Percentiles rank a stretch among this genome's conserved stretches.
Conservation (phyloP, 1,139 yeast species). For the Magnusiomyces tetraspermus region DNA sequence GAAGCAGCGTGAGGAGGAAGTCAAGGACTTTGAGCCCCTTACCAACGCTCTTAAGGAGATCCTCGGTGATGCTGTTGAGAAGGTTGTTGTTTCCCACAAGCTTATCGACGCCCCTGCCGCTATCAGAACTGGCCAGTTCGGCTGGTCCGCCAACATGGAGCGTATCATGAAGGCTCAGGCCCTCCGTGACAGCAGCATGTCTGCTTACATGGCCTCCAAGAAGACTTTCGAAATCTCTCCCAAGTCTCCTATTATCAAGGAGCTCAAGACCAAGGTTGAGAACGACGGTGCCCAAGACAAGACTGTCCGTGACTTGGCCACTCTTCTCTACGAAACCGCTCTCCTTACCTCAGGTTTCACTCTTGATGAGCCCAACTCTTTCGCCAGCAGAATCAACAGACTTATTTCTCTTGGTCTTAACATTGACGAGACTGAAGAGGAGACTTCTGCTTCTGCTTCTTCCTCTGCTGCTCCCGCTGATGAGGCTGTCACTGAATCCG, state of each 20-base stretch:
- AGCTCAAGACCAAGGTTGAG: conserved; percentile 93
- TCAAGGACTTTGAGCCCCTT: conserved; percentile 83
- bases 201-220: conserved; percentile 99
- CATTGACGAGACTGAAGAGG: conserved; percentile 82
- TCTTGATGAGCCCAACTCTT: conserved; percentile 94
- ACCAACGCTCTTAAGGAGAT: conserved; percentile 94
- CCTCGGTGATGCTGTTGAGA: conserved; percentile 97
- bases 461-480: conserved; percentile 48
- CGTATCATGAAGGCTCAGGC: conserved; percentile 99
- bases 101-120: conserved; percentile 99
- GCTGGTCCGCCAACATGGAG: conserved; percentile 99
- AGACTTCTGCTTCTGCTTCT: conserved; percentile 33
- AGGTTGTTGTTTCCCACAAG: conserved; percentile 96
- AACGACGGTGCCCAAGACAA: conserved; percentile 96
- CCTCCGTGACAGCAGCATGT: conserved; percentile 96
- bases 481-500: conserved; percentile 48
- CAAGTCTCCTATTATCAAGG: conserved; percentile 87
- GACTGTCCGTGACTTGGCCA: conserved; percentile 96
- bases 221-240: conserved; percentile 98
- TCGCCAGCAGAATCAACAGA: conserved; percentile 97
- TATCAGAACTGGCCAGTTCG: conserved; percentile 98
- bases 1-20: conserved; percentile 84
- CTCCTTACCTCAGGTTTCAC: conserved; percentile 98
- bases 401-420: conserved; percentile 95
- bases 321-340: conserved; percentile 94